Conservation (phyloP, 192 early-diverging fungal species). For the Gonapodya prolifera region DNA sequence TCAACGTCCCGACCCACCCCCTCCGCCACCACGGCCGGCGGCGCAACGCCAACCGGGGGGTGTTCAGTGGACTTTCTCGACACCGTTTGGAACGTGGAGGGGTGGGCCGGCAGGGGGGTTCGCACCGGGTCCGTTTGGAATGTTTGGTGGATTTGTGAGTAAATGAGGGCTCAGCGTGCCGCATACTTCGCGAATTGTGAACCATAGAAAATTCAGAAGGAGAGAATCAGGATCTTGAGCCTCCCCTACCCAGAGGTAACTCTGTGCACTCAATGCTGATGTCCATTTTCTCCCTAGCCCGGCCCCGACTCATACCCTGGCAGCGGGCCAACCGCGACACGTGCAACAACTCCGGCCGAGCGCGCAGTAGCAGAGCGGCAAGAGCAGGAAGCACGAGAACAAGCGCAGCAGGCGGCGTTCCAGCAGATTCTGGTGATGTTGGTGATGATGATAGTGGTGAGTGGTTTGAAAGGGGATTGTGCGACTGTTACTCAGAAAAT, state of each 20-base stretch:
- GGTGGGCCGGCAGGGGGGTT: neutral
- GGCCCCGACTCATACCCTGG: neutral
- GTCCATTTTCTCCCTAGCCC: neutral
- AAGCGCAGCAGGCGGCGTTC: neutral
- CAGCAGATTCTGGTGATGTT: neutral
- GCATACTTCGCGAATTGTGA: neutral
- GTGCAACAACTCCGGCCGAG: neutral
- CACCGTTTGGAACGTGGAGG: neutral
- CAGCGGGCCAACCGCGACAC: neutral
- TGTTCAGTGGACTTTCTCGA: neutral
- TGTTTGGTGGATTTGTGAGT: neutral
- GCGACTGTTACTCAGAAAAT: too few species aligned
- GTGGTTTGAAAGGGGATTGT: too few species aligned
- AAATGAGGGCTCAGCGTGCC: neutral
- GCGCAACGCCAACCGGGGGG: neutral
- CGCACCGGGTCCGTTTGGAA: neutral
- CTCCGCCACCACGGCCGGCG: neutral
- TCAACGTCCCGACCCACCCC: neutral
- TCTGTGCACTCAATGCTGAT: neutral
- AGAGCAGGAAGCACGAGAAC: neutral
- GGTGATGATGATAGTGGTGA: neutral
- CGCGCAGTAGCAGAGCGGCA: too few species aligned
- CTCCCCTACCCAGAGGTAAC: neutral
- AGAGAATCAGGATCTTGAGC: neutral
- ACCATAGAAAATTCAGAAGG: neutral